Evolutionary conservation across 2,329 filamentous ascomycete genomes (phyloP), one percentile per base, ranked within the genome.

Genomic region (Aspergillus udagawae): DNA sequence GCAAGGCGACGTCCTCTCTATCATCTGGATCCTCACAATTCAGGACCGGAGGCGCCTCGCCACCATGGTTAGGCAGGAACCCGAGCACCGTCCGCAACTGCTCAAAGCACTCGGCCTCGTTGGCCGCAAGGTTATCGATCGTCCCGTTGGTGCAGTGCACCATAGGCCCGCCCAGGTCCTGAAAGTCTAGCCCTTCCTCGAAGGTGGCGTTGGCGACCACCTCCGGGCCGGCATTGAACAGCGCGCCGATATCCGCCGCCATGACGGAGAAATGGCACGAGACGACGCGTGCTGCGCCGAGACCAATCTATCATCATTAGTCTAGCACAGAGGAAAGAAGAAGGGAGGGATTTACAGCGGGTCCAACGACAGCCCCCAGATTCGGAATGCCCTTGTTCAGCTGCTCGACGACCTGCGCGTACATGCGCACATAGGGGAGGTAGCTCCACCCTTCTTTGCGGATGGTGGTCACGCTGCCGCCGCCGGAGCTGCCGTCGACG

Each of bases 81-180:
- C 76, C 72, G 21, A 87, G 66, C 1, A 87, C 79, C 0, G 77
- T 82, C 1, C 83, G 75, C 3, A 88, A 66, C 66, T 88, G 85
- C 62, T 83, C 79, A 58, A 86, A 87, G 59, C 83, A 86, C 42
- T 81, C 83, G n/a, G 76, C 75, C 67, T 88, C 85, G 58, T 84
- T 80, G 3, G 77, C 75, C 0, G 85, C 85, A 2, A 86, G 73
- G 53, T 87, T 88, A 59, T 88, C 85, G 51, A 87, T 86, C 0
- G 85, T 88, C 0, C 85, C 85, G 57, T 88, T 88, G 1, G 82
- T 83, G 63, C 83, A 86, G 65, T 88, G 85, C 69, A 87, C 80
- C 21, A 72, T 73, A 0, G 85, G 83, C 0, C 85, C 85, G 3
- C 85, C 85, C 0, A 87, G 74, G 60, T 86, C 83, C 12, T 78